Base-by-base conservation (phyloP, 768 basidiomycete species). In the Rhizopogon sp. region DNA sequence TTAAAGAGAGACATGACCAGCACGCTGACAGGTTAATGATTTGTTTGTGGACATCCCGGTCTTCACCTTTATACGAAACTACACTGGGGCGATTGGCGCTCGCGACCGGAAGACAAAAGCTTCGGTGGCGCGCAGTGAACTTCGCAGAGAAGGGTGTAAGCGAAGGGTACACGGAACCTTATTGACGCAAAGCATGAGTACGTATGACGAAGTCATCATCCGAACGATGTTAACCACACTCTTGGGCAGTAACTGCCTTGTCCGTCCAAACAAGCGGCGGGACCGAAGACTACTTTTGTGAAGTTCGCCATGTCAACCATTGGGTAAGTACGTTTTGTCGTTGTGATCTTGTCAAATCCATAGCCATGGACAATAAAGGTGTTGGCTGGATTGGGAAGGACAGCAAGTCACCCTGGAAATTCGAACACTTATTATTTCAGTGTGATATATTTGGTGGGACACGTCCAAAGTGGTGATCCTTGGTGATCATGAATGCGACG, bases 251-350 rank as follows among this genome's bases (percentile, higher is more conserved):
- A 46, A 42, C 62, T 70, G 44, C 70, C 66, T 52, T 33, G 58
- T 35, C 41, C 37, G 66, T 61, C 42, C 51, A 59, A 54, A 62
- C 61, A 62, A 71, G 57, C 44, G 41, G 55, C 60, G 66, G 68
- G 59, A 55, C 67, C 69, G 69, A 61, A 55, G 56, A 58, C 42
- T 25, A 46, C 57, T 68, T 70, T 68, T 70, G 68, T 68, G 25
- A 52, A 51, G 50, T 58, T 70, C 60, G 58, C 59, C 68, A 71
- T 70, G 70, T 71, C 70, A 70, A 70, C 68, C 61, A 67, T 66
- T 56, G 66, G 66, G 62, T 55, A 41, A 20, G 35, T 37, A 58
- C 20, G 50, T 33, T 44, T 54, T 37, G 46, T 52, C 40, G 37
- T 35, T 43, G 52, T 52, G 31, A 58, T 54, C 39, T 54, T 56